These are phyloP conservation scores for Metschnikowia anglica DNA, from an alignment of 805 yeast species.

Conservation along the genomic window DNA sequence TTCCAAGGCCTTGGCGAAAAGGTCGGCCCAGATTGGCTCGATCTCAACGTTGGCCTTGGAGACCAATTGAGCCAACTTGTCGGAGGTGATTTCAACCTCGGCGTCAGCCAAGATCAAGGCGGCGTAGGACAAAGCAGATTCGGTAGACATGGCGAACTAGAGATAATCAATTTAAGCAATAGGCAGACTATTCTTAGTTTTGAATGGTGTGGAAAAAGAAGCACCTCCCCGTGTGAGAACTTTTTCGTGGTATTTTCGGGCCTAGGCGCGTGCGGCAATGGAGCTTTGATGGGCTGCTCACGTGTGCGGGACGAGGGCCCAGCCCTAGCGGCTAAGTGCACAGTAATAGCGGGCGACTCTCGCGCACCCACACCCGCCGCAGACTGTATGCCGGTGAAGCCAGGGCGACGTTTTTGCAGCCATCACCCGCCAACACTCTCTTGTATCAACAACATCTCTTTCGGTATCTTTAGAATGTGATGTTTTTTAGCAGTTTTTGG, in stretches of 20 bases:
- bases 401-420: not conserved
- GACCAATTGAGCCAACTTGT: constrained; percentile 44
- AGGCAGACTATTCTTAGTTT: constrained; percentile 51
- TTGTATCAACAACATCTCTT: too few relatives aligned
- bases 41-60: constrained; percentile 44
- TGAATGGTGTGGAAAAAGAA: constrained; percentile 16
- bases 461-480: too few relatives aligned
- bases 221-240: constrained; percentile 5
- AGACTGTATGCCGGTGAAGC: not conserved
- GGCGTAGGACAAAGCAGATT: constrained; percentile 51
- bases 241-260: constrained; percentile 13
- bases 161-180: constrained; percentile 50
- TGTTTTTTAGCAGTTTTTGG: too few relatives aligned
- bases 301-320: constrained; percentile 19
- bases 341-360: not conserved
- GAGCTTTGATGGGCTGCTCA: constrained; percentile 7
- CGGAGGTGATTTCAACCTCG: constrained; percentile 46
- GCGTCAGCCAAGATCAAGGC: constrained; percentile 51
- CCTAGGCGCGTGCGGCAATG: constrained; percentile 3
- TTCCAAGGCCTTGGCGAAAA: constrained; percentile 48
- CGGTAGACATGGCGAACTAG: constrained; percentile 49
- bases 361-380: not conserved
- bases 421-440: not conserved
- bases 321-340: constrained; percentile 1
- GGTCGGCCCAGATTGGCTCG: constrained; percentile 48